Evolutionary conservation across 257 asterid species (phyloP).

Genomic region (Gynochthodes officinalis): DNA sequence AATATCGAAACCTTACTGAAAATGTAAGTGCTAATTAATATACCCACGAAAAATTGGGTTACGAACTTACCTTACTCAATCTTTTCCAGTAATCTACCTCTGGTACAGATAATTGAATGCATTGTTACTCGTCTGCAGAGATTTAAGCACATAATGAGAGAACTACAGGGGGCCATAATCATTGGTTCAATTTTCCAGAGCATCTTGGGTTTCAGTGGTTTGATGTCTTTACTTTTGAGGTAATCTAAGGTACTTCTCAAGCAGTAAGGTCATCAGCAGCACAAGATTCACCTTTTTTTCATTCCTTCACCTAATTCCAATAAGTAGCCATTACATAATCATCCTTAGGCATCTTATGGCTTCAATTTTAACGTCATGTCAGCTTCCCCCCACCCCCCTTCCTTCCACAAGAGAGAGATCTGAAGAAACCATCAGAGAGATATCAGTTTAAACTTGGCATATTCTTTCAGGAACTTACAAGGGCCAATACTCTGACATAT

Average conservation of each 20-base stretch:
- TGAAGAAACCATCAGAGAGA: neutral
- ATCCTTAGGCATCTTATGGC: neutral
- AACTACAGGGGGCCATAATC: slow-evolving; percentile 93
- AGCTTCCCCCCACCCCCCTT: too few species aligned
- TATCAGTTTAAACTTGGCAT: neutral
- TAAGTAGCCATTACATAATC: neutral
- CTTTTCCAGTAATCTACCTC: neutral
- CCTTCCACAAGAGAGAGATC: neutral
- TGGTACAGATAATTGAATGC: slow-evolving; percentile 12
- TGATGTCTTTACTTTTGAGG: slow-evolving; percentile 84
- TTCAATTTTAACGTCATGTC: neutral
- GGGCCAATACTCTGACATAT: slow-evolving; percentile 12
- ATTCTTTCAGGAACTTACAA: neutral
- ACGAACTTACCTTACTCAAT: neutral
- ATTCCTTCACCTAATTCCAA: neutral
- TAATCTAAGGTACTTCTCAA: slow-evolving; percentile 24
- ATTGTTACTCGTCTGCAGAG: slow-evolving; percentile 46
- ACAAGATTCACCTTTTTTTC: neutral
- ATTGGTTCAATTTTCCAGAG: slow-evolving; percentile 84
- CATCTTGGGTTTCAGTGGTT: slow-evolving; percentile 86
- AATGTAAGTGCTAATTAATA: slow-evolving; percentile 65
- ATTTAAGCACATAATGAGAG: slow-evolving; percentile 93
- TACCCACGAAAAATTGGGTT: neutral
- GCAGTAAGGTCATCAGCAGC: neutral
- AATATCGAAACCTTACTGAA: slow-evolving; percentile 78